Percentiles rank a stretch among this genome's conserved stretches.
phyloP scores from a whole-genome alignment of 2,329 filamentous ascomycete genomes.

The Lasiodiplodia theobromae region DNA sequence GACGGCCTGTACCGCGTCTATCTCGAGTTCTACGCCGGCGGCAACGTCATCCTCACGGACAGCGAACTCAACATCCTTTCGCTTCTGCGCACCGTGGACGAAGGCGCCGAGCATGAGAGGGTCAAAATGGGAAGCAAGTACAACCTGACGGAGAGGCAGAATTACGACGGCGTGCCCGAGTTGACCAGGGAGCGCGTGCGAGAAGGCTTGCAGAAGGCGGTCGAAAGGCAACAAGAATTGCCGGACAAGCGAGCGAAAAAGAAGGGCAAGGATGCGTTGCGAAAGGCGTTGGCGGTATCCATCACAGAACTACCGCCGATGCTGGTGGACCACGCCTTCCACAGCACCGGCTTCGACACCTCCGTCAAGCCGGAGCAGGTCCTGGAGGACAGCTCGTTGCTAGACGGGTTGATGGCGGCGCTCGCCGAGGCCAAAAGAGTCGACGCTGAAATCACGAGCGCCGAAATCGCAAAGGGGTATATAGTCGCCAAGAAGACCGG shows the following conservation, averaged over 20 bases:
- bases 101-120: conserved; percentile 83
- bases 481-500: conserved; percentile 76
- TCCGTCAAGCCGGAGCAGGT: conserved; percentile 72
- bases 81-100: conserved; percentile 78
- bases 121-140: conserved; percentile 81
- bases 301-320: conserved; percentile 90
- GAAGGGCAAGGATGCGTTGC: conserved; percentile 77
- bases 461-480: conserved; percentile 76
- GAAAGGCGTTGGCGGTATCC: conserved; percentile 80
- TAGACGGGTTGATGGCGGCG: conserved; percentile 72
- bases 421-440: conserved; percentile 74
- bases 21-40: conserved; percentile 94
- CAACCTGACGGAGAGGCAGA: conserved; percentile 81
- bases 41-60: conserved; percentile 94
- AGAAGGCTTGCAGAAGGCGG: conserved; percentile 70
- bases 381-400: conserved; percentile 67
- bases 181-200: conserved; percentile 77
- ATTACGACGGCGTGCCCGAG: conserved; percentile 76
- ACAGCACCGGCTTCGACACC: conserved; percentile 72
- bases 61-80: conserved; percentile 81
- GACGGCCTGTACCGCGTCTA: conserved; percentile 89
- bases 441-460: conserved; percentile 71
- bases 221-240: conserved; percentile 63
- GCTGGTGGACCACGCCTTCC: conserved; percentile 84
- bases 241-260: conserved; percentile 70